Evolutionary conservation across 1,139 yeast genomes (phyloP).

Genomic region (Hanseniaspora sp.): DNA sequence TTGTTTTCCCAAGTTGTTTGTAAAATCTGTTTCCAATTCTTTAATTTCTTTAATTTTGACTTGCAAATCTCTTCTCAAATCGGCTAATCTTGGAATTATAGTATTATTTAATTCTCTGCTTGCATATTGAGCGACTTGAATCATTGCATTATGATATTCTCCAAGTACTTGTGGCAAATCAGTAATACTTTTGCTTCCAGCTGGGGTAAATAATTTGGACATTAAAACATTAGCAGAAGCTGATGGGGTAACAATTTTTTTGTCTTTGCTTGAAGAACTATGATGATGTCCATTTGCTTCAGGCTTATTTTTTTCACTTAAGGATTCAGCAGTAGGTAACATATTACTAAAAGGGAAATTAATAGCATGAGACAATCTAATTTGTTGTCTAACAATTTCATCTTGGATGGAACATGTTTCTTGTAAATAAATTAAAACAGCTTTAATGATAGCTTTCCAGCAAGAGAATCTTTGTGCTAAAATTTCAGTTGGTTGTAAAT

Average conservation of each 20-base stretch:
- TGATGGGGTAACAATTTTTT: background rate
- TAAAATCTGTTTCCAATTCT: constrained; percentile 70
- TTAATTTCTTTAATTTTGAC: constrained; percentile 82
- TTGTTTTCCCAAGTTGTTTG: constrained; percentile 61
- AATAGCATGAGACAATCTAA: constrained; percentile 70
- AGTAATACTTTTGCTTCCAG: constrained; percentile 71
- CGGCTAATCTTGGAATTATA: constrained; percentile 76
- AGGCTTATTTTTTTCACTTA: background rate
- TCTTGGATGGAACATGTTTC: constrained; percentile 81
- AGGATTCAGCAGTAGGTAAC: constrained; percentile 9
- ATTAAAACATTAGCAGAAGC: background rate
- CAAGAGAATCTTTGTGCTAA: constrained; percentile 73
- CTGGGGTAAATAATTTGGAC: constrained; percentile 42
- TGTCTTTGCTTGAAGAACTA: background rate
- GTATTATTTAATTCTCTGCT: constrained; percentile 59
- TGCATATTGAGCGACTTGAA: constrained; percentile 52
- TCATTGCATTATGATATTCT: constrained; percentile 64
- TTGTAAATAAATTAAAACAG: constrained; percentile 59
- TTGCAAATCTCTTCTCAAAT: constrained; percentile 65
- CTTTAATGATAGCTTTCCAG: constrained; percentile 73
- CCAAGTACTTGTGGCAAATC: constrained; percentile 68
- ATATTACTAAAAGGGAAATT: constrained; percentile 37
- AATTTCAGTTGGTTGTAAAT: constrained; percentile 72
- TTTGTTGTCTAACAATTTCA: constrained; percentile 73
- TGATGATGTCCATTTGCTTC: background rate